Conservation (phyloP, 2,329 filamentous ascomycete species). For the Monosporascus ibericus region DNA sequence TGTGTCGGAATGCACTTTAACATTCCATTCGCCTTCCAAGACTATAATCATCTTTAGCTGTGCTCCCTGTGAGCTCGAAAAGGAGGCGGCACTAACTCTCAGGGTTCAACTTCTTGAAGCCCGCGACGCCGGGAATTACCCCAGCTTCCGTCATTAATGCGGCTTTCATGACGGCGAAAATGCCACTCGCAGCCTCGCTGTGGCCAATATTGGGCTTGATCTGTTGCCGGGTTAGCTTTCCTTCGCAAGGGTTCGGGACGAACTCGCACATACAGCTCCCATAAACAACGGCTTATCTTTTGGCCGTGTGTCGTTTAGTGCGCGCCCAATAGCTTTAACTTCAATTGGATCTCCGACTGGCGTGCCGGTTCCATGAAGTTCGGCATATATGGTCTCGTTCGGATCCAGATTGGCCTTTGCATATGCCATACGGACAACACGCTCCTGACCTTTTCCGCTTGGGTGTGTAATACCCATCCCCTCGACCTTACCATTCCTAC, state of each 20-base stretch:
- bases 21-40: constrained; percentile 9
- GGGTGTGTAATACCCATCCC: constrained; percentile 25
- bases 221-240: neutral
- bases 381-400: constrained; percentile 15
- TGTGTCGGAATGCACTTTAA: constrained; percentile 8
- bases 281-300: constrained; percentile 10
- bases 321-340: constrained; percentile 11
- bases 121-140: constrained; percentile 9
- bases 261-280: constrained; percentile 8
- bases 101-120: constrained; percentile 16
- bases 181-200: constrained; percentile 18
- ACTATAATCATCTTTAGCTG: neutral
- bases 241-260: too few relatives aligned
- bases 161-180: constrained; percentile 17
- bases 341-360: constrained; percentile 20
- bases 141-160: constrained; percentile 11
- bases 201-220: constrained; percentile 20
- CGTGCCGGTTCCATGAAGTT: constrained; percentile 21
- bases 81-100: constrained; percentile 2
- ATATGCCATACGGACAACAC: constrained; percentile 14
- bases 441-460: constrained; percentile 16
- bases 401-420: constrained; percentile 15
- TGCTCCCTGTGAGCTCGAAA: too few relatives aligned
- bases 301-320: constrained; percentile 12
- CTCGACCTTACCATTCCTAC: constrained; percentile 18